Conservation (phyloP, 1,139 yeast species). For the Scheffersomyces insectosa region DNA sequence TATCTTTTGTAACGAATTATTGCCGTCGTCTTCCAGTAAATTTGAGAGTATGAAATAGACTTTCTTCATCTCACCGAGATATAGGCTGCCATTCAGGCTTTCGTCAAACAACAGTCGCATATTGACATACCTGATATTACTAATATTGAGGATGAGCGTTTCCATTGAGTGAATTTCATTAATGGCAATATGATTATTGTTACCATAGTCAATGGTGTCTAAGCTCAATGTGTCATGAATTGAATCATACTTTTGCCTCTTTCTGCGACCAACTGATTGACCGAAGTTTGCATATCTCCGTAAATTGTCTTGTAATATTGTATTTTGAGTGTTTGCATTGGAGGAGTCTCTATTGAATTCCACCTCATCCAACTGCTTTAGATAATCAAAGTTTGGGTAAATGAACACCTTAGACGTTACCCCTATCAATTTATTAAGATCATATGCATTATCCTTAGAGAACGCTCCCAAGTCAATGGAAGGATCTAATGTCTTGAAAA, state of each 20-base stretch:
- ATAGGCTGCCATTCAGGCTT: background rate
- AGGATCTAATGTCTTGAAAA: conserved; percentile 27
- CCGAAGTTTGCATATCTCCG: conserved; percentile 15
- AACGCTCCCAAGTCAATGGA: conserved; percentile 18
- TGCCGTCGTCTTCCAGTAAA: background rate
- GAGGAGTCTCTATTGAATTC: background rate
- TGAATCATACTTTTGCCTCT: conserved; percentile 1
- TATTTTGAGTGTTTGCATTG: conserved; percentile 10
- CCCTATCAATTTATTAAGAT: conserved; percentile 18
- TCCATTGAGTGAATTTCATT: conserved; percentile 19
- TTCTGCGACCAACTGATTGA: conserved; percentile 6
- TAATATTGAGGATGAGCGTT: conserved; percentile 17
- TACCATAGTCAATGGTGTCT: conserved; percentile 7
- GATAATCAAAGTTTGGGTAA: conserved; percentile 21
- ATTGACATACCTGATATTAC: conserved; percentile 16
- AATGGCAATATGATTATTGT: conserved; percentile 12
- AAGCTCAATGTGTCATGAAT: conserved; percentile 2
- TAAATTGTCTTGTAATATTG: conserved; percentile 14
- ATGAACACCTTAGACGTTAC: conserved; percentile 20
- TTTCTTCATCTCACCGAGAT: background rate
- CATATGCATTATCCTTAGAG: conserved; percentile 4
- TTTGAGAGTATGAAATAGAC: background rate
- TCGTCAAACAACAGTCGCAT: conserved; percentile 5
- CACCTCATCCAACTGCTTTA: conserved; percentile 8
- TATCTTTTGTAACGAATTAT: conserved; percentile 8